These are phyloP conservation scores for Pseudoscleropodium purum DNA, from an alignment of 225 moss, liverwort and hornwort species.

Conservation along the genomic window DNA sequence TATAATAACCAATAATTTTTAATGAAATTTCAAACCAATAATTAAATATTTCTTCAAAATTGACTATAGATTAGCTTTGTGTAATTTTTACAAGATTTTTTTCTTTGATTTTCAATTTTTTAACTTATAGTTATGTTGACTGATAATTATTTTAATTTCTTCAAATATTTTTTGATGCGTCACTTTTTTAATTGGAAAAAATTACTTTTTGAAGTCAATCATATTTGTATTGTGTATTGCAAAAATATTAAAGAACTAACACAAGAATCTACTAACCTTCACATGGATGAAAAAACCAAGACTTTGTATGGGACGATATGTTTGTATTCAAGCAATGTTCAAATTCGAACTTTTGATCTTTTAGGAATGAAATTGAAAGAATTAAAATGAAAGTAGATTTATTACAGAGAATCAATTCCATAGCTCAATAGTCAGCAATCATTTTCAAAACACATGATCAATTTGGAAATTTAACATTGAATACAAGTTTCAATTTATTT, in stretches of 20 bases:
- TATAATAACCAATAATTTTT: background rate
- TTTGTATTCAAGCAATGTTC: fast-evolving
- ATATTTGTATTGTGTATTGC: fast-evolving
- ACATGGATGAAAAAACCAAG: background rate
- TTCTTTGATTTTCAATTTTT: background rate
- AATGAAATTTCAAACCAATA: background rate
- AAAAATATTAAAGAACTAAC: background rate
- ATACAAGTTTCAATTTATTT: background rate
- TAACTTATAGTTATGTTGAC: no score
- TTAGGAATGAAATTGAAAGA: background rate
- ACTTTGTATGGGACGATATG: fast-evolving
- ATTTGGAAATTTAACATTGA: background rate
- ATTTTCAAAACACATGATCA: background rate
- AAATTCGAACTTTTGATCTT: background rate
- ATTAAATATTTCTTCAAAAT: background rate
- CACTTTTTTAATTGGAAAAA: background rate
- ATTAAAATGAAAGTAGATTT: background rate
- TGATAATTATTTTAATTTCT: background rate
- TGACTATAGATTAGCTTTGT: background rate
- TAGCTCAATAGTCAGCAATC: background rate
- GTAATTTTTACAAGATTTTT: no score
- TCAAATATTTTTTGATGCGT: fast-evolving
- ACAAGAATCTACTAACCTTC: background rate
- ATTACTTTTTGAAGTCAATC: no score
- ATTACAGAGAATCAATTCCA: fast-evolving